Conservation (phyloP, 495 filamentous ascomycete species). For the Lichenothelia convexa region DNA sequence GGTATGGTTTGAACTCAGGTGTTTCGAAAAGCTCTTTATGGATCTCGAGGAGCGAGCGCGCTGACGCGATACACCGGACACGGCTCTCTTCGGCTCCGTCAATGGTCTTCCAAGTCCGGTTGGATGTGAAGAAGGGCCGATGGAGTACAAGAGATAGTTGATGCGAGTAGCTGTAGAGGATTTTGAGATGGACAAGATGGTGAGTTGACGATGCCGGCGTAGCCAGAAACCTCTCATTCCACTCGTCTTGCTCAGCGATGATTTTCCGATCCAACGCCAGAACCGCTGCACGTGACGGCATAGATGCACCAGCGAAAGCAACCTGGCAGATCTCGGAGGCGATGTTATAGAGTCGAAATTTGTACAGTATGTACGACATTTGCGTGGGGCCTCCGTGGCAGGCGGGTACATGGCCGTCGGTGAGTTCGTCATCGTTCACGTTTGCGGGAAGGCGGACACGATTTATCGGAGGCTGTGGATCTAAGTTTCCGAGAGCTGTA, state of each 20-base stretch:
- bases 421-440: constrained; percentile 28
- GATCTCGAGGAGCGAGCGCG: constrained; percentile 24
- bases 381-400: constrained; percentile 23
- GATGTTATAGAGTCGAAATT: constrained; percentile 25
- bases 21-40: constrained; percentile 23
- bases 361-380: constrained; percentile 30
- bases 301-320: constrained; percentile 22
- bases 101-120: constrained; percentile 22
- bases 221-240: constrained; percentile 22
- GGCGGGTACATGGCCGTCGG: constrained; percentile 17
- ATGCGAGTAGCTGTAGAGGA: constrained; percentile 29
- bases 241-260: constrained; percentile 21
- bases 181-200: constrained; percentile 28
- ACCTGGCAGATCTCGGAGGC: constrained; percentile 26
- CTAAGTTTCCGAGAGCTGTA: constrained; percentile 13
- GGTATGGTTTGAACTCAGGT: constrained; percentile 23
- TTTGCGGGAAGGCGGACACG: constrained; percentile 27
- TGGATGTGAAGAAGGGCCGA: constrained; percentile 26
- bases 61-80: constrained; percentile 26
- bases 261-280: constrained; percentile 25
- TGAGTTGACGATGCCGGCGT: constrained; percentile 18
- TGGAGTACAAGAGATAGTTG: constrained; percentile 30
- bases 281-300: constrained; percentile 13
- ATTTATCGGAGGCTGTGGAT: constrained; percentile 2
- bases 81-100: constrained; percentile 21